Conservation (phyloP, 768 basidiomycete species). For the Leccinum disarticulatum region DNA sequence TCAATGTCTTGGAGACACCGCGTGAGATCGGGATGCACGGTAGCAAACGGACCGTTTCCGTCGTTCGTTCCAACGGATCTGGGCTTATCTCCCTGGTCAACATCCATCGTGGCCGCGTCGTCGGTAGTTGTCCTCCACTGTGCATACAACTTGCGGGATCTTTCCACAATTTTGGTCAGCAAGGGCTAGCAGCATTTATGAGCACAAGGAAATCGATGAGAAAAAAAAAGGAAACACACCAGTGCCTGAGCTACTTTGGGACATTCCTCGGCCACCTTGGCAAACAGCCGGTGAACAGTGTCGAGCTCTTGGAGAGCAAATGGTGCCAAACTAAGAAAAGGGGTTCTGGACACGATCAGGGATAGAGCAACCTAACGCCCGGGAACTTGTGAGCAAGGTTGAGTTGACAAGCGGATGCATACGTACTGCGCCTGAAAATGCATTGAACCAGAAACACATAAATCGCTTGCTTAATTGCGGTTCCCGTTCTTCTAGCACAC, state of each 20-base stretch:
- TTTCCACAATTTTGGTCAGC: constrained; percentile 54
- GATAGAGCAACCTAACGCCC: constrained; percentile 56
- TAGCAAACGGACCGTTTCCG: constrained; percentile 18
- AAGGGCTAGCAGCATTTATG: constrained; percentile 41
- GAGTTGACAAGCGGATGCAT: background rate
- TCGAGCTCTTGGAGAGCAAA: constrained; percentile 64
- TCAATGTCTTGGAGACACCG: constrained; percentile 28
- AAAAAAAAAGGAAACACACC: constrained; percentile 35
- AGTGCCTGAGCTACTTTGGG: constrained; percentile 60
- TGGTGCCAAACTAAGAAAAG: constrained; percentile 54
- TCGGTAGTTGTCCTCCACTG: constrained; percentile 36
- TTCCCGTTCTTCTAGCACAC: constrained; percentile 55
- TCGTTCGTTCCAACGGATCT: background rate
- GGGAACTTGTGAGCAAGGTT: constrained; percentile 1
- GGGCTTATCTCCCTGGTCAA: constrained; percentile 19
- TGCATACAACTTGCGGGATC: constrained; percentile 46
- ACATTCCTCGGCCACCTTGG: constrained; percentile 54
- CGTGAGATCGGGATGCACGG: constrained; percentile 25
- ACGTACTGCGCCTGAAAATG: constrained; percentile 69
- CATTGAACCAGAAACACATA: constrained; percentile 73
- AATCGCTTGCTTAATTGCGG: constrained; percentile 63
- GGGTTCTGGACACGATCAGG: constrained; percentile 61
- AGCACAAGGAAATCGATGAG: constrained; percentile 6
- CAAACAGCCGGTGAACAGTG: constrained; percentile 55
- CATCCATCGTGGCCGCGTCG: constrained; percentile 25